Evolutionary conservation across 1,139 yeast species (phyloP).

Genomic region (Suhomyces bolitotheri): DNA sequence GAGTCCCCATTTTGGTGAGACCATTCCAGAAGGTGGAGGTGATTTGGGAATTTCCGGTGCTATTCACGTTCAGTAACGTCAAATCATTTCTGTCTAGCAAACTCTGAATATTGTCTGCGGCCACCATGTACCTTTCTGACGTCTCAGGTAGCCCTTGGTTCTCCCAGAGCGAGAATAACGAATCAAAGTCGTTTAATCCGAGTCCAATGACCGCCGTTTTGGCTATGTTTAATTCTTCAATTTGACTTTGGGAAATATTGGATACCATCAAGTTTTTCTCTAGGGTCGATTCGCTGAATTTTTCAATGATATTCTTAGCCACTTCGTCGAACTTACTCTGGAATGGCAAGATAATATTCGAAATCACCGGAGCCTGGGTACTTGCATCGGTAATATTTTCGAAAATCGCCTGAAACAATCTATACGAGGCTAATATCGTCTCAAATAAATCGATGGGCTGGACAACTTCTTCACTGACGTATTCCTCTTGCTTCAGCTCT

Average conservation of each 20-base stretch:
- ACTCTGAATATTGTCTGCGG: conserved; percentile 46
- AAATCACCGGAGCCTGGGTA: conserved; percentile 3
- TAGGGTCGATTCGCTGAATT: conserved; percentile 24
- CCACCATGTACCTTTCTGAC: conserved; percentile 40
- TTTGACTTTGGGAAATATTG: conserved; percentile 26
- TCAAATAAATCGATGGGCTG: conserved; percentile 45
- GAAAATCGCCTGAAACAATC: conserved; percentile 31
- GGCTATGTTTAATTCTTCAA: conserved; percentile 27
- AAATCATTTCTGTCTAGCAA: conserved; percentile 41
- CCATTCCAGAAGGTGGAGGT: conserved; percentile 36
- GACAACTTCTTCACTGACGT: conserved; percentile 29
- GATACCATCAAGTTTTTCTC: conserved; percentile 27
- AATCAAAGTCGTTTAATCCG: conserved; percentile 18
- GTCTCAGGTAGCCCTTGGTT: conserved; percentile 23
- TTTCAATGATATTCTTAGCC: conserved; percentile 24
- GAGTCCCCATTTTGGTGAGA: conserved; percentile 37
- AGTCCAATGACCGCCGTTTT: conserved; percentile 27
- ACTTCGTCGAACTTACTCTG: conserved; percentile 23
- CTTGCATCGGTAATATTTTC: conserved; percentile 21
- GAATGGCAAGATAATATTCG: conserved; percentile 19
- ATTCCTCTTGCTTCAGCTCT: conserved; percentile 20
- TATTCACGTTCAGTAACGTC: conserved; percentile 16
- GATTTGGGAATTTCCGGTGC: conserved; percentile 12
- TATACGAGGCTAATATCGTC: conserved; percentile 33
- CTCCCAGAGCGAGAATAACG: conserved; percentile 29